These are phyloP conservation scores for Mucor indicus DNA, from an alignment of 371 early-diverging fungal genomes.

Conservation along the genomic window DNA sequence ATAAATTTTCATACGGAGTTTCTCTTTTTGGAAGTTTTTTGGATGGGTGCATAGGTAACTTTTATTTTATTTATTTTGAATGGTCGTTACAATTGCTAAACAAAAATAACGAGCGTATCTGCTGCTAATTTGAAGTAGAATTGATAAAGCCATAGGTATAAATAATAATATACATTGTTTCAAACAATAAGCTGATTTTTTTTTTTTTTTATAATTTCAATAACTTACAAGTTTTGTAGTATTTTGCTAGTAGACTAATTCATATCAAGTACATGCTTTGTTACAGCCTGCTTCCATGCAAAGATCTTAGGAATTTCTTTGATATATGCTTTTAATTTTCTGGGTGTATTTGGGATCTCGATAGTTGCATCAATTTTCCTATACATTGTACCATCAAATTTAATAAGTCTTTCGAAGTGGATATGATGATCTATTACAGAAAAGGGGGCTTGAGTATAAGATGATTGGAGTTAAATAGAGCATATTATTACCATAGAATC, in stretches of 20 bases:
- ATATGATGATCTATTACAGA: constrained; percentile 1
- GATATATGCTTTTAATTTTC: constrained; percentile 4
- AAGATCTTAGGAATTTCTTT: constrained; percentile 8
- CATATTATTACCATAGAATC: not conserved
- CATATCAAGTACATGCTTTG: not conserved
- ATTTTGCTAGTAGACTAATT: not conserved
- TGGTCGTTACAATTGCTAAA: no score
- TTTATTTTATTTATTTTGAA: no score
- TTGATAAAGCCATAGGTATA: no score
- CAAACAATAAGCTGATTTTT: no score
- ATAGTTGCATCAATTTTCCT: constrained; percentile 5
- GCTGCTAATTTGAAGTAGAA: no score
- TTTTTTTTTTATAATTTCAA: no score
- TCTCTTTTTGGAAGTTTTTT: no score
- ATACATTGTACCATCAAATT: constrained; percentile 1
- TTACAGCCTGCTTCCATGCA: constrained; percentile 9
- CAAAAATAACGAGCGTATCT: no score
- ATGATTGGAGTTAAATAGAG: constrained; percentile 4
- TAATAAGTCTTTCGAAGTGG: not conserved
- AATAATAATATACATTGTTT: no score
- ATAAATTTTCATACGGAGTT: no score
- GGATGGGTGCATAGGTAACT: no score
- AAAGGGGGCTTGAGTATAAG: not conserved
- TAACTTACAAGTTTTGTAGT: no score
- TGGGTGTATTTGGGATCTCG: constrained; percentile 5